Base-by-base conservation (phyloP, 495 filamentous ascomycete genomes). In the Daldinia decipiens region DNA sequence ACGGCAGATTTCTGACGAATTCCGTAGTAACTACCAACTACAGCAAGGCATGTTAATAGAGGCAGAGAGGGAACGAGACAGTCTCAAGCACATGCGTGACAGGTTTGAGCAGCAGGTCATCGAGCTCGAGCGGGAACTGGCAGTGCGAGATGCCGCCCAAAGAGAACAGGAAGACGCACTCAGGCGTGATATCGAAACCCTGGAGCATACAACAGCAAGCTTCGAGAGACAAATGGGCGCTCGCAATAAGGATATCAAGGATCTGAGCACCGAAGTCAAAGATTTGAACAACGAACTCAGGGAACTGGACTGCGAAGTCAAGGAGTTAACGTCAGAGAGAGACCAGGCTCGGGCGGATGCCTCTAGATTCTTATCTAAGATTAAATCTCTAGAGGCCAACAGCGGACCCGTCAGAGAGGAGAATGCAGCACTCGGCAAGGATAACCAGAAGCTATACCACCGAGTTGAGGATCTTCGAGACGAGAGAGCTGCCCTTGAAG, bases 1-100 rank as follows among this genome's bases (percentile, higher is more conserved):
- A 65, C 76, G 75, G 57, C 74, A 77, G 55, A 72, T 82, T 43
- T 72, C 81, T 19, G 82, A 83, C 59, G 80, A 83, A 70, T 77
- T 80, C 65, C 78, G 79, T 21, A 79, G 73, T 75, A 79, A 80
- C 72, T 77, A 77, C 8, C 78, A 82, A 34, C 71, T 80, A 51
- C 75, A 80, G 47, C 68, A 78, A 43, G 70, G 66, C 59, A 72
- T 79, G 71, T 73, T 84, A n/a, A 58, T 66, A 36, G 80, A 84
- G 26, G 68, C 72, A 17, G 80, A 83, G 74, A 79, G 75, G 70
- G 80, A 82, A 56, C 76, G 77, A 32, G 80, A 82, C 32, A 73
- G 67, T 51, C 74, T 79, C 39, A 75, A 70, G 62, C 66, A 74
- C 47, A 68, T 72, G 39, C 76, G 71, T 50, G 75, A 76, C 59